Percentiles rank a stretch among this genome's conserved stretches.
Conservation (phyloP, 768 basidiomycete species). For the Phlegmacium glaucopus region DNA sequence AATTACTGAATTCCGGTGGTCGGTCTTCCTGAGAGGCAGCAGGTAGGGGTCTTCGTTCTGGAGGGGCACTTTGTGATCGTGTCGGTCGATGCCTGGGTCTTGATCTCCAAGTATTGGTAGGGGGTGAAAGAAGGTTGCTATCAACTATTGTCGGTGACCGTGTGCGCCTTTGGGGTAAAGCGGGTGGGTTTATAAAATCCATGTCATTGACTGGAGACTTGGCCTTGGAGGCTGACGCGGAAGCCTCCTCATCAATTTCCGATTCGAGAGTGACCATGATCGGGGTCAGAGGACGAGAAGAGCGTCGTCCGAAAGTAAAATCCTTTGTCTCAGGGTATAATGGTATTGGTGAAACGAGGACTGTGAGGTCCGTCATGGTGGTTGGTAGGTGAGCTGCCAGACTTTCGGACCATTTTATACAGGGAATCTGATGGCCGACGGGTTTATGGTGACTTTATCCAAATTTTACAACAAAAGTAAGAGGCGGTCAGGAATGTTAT, state of each 20-base stretch:
- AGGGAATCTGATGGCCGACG: neutral
- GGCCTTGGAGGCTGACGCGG: conserved; percentile 9
- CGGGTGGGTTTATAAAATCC: conserved; percentile 16
- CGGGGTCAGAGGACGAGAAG: conserved; percentile 22
- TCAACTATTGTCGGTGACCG: conserved; percentile 20
- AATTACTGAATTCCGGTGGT: neutral
- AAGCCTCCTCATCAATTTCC: conserved; percentile 21
- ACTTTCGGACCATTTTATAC: neutral
- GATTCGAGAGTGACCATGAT: conserved; percentile 45
- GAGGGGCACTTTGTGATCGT: conserved; percentile 48
- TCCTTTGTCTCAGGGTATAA: conserved; percentile 33
- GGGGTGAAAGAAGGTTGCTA: conserved; percentile 41
- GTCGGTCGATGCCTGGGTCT: conserved; percentile 37
- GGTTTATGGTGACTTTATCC: too few relatives aligned
- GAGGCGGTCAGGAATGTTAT: too few relatives aligned
- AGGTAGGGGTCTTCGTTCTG: conserved; percentile 25
- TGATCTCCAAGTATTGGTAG: conserved; percentile 46
- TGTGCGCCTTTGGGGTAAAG: conserved; percentile 12
- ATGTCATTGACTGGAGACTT: conserved; percentile 8
- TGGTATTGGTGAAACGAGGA: conserved; percentile 46
- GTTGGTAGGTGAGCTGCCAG: neutral
- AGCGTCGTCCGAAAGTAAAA: conserved; percentile 31
- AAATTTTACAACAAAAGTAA: too few relatives aligned
- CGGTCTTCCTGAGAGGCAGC: conserved; percentile 4
- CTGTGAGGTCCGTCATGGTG: conserved; percentile 49